Base-by-base conservation (phyloP, 495 filamentous ascomycete species). In the Daldinia childiae region DNA sequence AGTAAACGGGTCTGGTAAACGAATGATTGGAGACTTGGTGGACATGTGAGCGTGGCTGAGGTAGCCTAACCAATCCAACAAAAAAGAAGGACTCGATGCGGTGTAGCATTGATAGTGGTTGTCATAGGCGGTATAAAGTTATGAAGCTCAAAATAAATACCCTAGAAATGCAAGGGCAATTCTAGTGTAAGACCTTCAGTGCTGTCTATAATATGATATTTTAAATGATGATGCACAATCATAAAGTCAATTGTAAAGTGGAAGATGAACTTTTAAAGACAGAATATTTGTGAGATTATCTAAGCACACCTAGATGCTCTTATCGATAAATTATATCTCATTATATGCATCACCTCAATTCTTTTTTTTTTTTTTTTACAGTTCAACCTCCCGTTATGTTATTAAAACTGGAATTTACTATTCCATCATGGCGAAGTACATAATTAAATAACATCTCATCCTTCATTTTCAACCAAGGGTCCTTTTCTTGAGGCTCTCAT, bases 11-110 rank as follows among this genome's bases (percentile, higher is more conserved):
- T 17, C 29, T 48, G 9, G 43, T 48, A 48, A 48, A 48, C 43
- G 17, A 48, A 26, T 58, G 34, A 24, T 58, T 58, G 34, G 55
- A 8, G 32, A 3, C 19, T 8, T 58, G 55, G 17, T 58, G 29
- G 27, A 19, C n/a, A 26, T 14, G 19, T 21, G 30, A 17, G 34
- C 19, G 30, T 58, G 55, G 55, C 55, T 58, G 17, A 17, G 32
- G 14, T 24, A 39, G 55, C 55, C 32, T 54, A 54, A 29, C 50
- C 50, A 54, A 54, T 58, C 55, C 55, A 26, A 58, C 30, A 21
- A 11, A 34, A 34, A 58, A 15, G 12, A 17, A 39, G 50, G 24
- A 54, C 34, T 24, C 21, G 55, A 58, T 38, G 30, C 34, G 34
- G 30, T 58, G 34, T 58, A 58, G 30, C 30, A 39, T 4, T 24